phyloP scores from a whole-genome alignment of 495 filamentous ascomycete species.

The Hyphodiscus hymeniophilus region DNA sequence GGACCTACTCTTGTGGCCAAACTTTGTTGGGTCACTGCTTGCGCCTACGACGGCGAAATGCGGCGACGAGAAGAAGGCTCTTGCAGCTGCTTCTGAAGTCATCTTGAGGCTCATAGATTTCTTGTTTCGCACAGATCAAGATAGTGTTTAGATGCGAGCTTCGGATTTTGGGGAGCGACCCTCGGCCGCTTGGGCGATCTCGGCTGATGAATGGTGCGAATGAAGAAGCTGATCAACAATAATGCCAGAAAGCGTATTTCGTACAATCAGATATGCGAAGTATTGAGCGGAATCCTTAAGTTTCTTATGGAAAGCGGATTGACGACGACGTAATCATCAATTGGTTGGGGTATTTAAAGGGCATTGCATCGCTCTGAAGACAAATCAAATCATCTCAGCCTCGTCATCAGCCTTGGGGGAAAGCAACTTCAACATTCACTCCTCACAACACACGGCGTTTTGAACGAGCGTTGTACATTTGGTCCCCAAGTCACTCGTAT shows the following conservation, averaged over 20 bases:
- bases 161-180: too few relatives aligned
- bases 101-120: slow-evolving; percentile 18
- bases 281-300: too few relatives aligned
- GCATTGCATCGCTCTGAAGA: neutral
- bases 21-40: slow-evolving; percentile 73
- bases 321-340: too few relatives aligned
- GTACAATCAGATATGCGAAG: too few relatives aligned
- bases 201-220: neutral
- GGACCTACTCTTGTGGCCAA: slow-evolving; percentile 72
- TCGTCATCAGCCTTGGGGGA: neutral
- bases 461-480: neutral
- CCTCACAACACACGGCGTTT: neutral
- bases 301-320: too few relatives aligned
- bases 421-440: neutral
- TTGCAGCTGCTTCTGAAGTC: slow-evolving; percentile 52
- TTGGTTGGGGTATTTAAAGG: too few relatives aligned
- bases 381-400: neutral
- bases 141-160: too few relatives aligned
- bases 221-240: neutral
- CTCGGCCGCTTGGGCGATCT: too few relatives aligned
- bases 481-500: neutral
- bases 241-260: neutral
- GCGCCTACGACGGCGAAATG: slow-evolving; percentile 89
- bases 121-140: too few relatives aligned
- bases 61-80: slow-evolving; percentile 73